phyloP scores from a whole-genome alignment of 176 grass and related monocot species.

The Triticum dicoccoides region DNA sequence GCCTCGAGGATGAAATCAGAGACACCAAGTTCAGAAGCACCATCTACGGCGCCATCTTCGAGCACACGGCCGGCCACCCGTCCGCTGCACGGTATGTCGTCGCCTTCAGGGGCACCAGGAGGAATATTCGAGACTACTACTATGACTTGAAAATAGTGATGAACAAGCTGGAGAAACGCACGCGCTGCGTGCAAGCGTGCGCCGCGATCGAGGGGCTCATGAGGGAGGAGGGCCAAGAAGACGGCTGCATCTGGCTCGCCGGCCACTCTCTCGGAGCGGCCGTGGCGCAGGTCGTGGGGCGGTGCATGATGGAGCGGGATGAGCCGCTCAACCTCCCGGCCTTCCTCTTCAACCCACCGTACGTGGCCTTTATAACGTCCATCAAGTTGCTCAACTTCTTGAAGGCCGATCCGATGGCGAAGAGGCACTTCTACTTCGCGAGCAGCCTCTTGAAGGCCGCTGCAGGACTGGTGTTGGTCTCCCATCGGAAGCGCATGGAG shows the following conservation, averaged over 20 bases:
- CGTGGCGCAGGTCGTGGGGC: no score
- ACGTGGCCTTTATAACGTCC: neutral
- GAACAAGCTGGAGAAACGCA: neutral
- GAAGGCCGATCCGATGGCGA: neutral
- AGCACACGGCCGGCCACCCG: neutral
- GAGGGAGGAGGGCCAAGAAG: no score
- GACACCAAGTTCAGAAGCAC: neutral
- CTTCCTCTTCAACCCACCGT: conserved; percentile 8
- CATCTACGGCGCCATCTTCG: neutral
- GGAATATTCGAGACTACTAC: neutral
- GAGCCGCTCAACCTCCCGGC: no score
- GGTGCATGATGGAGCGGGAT: neutral
- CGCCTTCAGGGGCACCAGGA: neutral
- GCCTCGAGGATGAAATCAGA: neutral
- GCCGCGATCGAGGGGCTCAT: neutral
- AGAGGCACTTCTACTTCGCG: neutral
- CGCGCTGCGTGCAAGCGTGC: neutral
- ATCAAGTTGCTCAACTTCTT: neutral
- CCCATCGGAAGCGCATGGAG: no score
- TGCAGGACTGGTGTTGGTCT: no score
- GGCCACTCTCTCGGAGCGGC: no score
- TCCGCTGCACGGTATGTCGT: neutral
- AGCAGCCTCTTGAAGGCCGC: neutral
- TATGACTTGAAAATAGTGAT: neutral
- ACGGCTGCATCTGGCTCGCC: no score